A percentile compares a stretch with the other conserved stretches of the same genome.
phyloP scores from a whole-genome alignment of 805 yeast species.

The Dipodascus albidus region DNA sequence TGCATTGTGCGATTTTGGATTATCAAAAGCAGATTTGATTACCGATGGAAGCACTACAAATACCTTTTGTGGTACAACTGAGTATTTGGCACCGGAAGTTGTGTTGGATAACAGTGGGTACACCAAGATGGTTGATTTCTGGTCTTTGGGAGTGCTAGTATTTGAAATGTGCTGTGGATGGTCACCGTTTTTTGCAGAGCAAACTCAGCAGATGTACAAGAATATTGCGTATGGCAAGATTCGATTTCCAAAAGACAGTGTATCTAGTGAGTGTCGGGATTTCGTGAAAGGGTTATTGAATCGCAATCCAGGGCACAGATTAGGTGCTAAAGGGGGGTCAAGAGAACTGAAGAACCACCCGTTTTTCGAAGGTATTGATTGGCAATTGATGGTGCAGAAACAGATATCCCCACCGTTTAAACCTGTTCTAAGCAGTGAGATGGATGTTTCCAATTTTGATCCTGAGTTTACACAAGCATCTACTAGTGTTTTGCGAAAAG shows the following conservation, averaged over 20 bases:
- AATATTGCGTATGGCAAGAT: conserved; percentile 98
- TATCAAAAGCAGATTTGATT: conserved; percentile 83
- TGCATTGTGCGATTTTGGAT: conserved; percentile 94
- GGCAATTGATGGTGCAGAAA: conserved; percentile 69
- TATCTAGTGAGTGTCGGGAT: conserved; percentile 85
- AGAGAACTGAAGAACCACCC: conserved; percentile 87
- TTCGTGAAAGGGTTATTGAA: conserved; percentile 92
- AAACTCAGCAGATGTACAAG: conserved; percentile 97
- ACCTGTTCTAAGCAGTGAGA: conserved; percentile 82
- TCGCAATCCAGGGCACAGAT: conserved; percentile 89
- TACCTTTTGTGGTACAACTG: conserved; percentile 97
- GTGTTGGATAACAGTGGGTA: conserved; percentile 91
- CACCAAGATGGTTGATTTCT: conserved; percentile 97
- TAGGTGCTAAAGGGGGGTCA: conserved; percentile 88
- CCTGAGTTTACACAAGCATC: conserved; percentile 94
- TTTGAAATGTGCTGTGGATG: conserved; percentile 99
- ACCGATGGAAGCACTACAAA: conserved; percentile 81
- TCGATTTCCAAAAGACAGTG: conserved; percentile 90
- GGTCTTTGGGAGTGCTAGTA: conserved; percentile 94
- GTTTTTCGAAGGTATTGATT: conserved; percentile 82
- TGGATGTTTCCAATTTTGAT: conserved; percentile 94
- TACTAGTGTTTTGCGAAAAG: conserved; percentile 64
- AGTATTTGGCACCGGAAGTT: conserved; percentile 95
- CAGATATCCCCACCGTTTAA: conserved; percentile 93
- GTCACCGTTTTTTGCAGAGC: conserved; percentile 98